A percentile compares a stretch with the other conserved stretches of the same genome.
phyloP scores from a whole-genome alignment of 1,284 basidiomycete species.

The Volvariella volvacea region DNA sequence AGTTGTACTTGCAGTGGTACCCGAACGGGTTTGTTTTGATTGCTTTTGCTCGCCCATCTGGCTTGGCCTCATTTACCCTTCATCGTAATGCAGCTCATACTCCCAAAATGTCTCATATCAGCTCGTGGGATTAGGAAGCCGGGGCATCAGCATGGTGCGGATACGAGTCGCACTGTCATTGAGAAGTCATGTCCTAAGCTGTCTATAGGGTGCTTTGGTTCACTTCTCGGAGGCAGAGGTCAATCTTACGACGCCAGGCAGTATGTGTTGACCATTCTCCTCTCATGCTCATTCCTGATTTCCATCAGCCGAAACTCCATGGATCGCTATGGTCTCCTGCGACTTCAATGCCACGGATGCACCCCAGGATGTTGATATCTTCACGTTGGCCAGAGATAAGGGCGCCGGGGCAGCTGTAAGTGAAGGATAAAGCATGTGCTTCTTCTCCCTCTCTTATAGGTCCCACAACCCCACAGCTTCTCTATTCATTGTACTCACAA shows the following conservation, averaged over 20 bases:
- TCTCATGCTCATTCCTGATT: conserved; percentile 7
- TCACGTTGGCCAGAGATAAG: conserved; percentile 68
- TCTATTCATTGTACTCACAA: conserved; percentile 68
- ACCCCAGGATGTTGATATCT: conserved; percentile 60
- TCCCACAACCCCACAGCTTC: conserved; percentile 37
- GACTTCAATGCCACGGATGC: conserved; percentile 67
- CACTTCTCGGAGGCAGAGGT: conserved; percentile 66
- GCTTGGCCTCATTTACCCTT: conserved; percentile 8
- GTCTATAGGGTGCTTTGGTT: conserved; percentile 61
- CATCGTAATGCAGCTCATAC: conserved; percentile 32
- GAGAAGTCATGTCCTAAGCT: too few species aligned
- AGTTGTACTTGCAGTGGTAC: conserved; percentile 60
- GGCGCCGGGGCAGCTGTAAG: conserved; percentile 75
- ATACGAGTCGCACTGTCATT: too few species aligned
- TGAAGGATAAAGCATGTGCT: conserved; percentile 14
- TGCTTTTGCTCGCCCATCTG: conserved; percentile 2
- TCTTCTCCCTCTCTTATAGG: conserved; percentile 3
- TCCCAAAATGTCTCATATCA: conserved; percentile 53
- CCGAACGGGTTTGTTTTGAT: conserved; percentile 33
- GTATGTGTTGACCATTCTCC: conserved; percentile 21
- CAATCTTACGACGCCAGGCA: conserved; percentile 30
- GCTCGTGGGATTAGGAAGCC: conserved; percentile 41
- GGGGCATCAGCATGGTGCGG: conserved; percentile 46
- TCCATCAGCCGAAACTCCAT: conserved; percentile 63
- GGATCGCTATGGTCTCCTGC: conserved; percentile 84